Evolutionary conservation across 805 yeast species (phyloP).

Genomic region (Starmerella etchellsii): DNA sequence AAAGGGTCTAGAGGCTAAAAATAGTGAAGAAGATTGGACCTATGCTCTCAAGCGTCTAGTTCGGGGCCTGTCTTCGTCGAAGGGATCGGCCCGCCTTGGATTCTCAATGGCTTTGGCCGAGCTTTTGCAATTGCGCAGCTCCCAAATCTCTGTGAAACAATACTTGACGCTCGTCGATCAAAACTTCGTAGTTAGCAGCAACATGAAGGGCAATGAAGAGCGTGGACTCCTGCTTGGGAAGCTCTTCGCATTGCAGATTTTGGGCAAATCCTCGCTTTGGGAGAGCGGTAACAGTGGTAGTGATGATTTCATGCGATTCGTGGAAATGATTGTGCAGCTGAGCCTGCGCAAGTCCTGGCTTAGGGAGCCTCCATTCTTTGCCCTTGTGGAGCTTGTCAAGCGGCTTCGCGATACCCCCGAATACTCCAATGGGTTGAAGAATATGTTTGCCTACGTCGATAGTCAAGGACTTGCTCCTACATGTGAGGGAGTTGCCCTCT

Average conservation of each 20-base stretch:
- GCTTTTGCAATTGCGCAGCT: slow-evolving; percentile 24
- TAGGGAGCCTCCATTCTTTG: slow-evolving; percentile 64
- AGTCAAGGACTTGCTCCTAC: slow-evolving; percentile 47
- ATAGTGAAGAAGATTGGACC: slow-evolving; percentile 48
- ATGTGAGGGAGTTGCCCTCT: slow-evolving; percentile 69
- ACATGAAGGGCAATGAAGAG: slow-evolving; percentile 66
- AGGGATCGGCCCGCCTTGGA: slow-evolving; percentile 77
- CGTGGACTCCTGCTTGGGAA: slow-evolving; percentile 70
- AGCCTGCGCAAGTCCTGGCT: slow-evolving; percentile 68
- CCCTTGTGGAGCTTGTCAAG: slow-evolving; percentile 46
- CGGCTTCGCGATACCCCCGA: slow-evolving; percentile 3
- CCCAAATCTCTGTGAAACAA: slow-evolving; percentile 29
- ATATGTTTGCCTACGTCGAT: slow-evolving; percentile 35
- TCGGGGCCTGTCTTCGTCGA: slow-evolving; percentile 67
- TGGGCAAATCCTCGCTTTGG: slow-evolving; percentile 42
- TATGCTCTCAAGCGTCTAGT: slow-evolving; percentile 70
- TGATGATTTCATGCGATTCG: slow-evolving; percentile 32
- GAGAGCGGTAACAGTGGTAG: slow-evolving; percentile 15
- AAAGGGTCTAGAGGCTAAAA: slow-evolving; percentile 38
- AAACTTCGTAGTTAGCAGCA: slow-evolving; percentile 31
- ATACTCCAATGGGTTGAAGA: slow-evolving; percentile 11
- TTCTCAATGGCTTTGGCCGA: slow-evolving; percentile 81
- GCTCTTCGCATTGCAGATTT: slow-evolving; percentile 68
- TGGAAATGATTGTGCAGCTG: slow-evolving; percentile 41
- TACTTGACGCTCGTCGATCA: slow-evolving; percentile 29